phyloP scores from a whole-genome alignment of 139 green algal genomes.

The Yamagishiella unicocca region DNA sequence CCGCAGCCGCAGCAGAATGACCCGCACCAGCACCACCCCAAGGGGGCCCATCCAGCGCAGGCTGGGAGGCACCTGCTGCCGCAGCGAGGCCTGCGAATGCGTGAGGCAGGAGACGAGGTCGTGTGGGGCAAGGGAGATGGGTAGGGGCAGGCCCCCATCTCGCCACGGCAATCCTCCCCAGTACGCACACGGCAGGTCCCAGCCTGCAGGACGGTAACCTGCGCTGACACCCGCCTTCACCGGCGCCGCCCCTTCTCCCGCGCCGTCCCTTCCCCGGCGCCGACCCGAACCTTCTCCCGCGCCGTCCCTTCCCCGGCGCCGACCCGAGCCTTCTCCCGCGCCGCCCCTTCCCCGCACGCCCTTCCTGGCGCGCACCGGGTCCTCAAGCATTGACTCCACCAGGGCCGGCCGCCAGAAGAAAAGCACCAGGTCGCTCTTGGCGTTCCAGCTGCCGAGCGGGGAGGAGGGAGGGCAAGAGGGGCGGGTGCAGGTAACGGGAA shows the following conservation, averaged over 20 bases:
- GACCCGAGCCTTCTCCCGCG: neutral
- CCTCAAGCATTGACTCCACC: neutral
- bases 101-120: neutral
- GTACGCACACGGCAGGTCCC: too few relatives aligned
- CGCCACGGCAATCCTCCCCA: too few relatives aligned
- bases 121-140: neutral
- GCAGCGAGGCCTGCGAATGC: constrained; percentile 9
- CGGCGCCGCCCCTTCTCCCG: neutral
- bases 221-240: too few relatives aligned
- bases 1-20: neutral
- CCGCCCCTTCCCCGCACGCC: neutral
- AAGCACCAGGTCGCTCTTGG: constrained; percentile 31
- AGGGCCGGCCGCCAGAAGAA: neutral
- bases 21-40: neutral
- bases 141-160: too few relatives aligned
- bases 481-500: too few relatives aligned
- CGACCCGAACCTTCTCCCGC: neutral
- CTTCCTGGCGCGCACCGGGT: neutral
- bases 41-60: constrained; percentile 25
- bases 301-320: neutral
- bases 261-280: neutral
- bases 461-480: neutral
- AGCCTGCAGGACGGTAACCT: too few relatives aligned
- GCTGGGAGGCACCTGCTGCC: neutral
- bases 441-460: constrained; percentile 33